These are phyloP conservation scores for Gynochthodes officinalis DNA, from an alignment of 257 asterid species.

Conservation along the genomic window DNA sequence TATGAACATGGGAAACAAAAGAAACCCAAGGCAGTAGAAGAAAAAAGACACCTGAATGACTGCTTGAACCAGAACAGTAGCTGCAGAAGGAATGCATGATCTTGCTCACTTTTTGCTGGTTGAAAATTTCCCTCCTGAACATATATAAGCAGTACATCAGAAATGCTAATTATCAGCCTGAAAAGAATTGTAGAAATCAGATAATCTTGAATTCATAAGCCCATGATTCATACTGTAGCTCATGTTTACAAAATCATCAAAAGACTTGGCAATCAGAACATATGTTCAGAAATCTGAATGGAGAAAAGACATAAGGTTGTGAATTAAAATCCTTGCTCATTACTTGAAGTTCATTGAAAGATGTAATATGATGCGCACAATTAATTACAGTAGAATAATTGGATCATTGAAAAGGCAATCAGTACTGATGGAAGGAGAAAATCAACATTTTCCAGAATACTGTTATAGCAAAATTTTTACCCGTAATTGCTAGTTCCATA, in stretches of 20 bases:
- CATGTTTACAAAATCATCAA: not conserved
- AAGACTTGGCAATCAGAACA: not conserved
- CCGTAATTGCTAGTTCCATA: not conserved
- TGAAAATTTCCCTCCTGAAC: conserved; percentile 74
- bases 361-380: not conserved
- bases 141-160: conserved; percentile 25
- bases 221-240: not conserved
- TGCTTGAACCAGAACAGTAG: conserved; percentile 97
- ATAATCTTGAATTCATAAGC: not conserved
- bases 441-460: not conserved
- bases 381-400: not conserved
- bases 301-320: not conserved
- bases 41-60: conserved; percentile 66
- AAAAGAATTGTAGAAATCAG: not conserved
- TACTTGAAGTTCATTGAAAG: too few relatives aligned
- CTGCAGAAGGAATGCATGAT: conserved; percentile 87
- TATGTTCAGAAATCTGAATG: not conserved
- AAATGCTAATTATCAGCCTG: conserved; percentile 12
- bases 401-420: not conserved
- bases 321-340: too few relatives aligned
- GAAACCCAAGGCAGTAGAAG: conserved; percentile 10
- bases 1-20: not conserved
- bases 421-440: not conserved
- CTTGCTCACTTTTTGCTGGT: conserved; percentile 73
- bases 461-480: not conserved